Base-by-base conservation (phyloP, 23 red algal genomes). In the Gracilaria domingensis region DNA sequence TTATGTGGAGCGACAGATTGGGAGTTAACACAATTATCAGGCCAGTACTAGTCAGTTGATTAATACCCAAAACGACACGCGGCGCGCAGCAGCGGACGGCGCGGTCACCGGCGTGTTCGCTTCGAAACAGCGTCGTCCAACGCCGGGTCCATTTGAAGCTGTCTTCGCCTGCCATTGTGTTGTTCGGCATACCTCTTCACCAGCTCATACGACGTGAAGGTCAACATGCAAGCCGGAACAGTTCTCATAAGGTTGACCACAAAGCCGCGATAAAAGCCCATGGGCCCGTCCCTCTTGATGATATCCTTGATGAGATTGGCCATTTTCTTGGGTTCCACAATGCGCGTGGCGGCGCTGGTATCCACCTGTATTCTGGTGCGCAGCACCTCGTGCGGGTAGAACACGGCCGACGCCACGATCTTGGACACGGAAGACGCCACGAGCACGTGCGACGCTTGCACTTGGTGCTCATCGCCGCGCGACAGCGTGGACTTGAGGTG, bases 301-400 rank as follows among this genome's bases (percentile, higher is more conserved):
- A 94, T 98, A 24, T 98, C 80, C 16, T 50, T 90, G 14, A 83
- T 60, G 0, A 96, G 45, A 72, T 74, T 92, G 9, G 60, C 34
- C 82, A 91, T 81, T 30, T 80, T 78, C 50, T 64, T 48, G 9
- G 64, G 75, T 67, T 91, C 71, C 5, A 77, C 12, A 28, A 55
- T 61, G n/a, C 65, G 56, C 21, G 34, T 40, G 7, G 56, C 61
- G 25, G 47, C 57, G 21, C 71, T 38, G 34, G 47, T 72, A 64
- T 91, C 82, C 32, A 98, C 87, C 89, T 98, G 96, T 75, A 98
- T 78, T 24, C 71, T 45, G 35, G 91, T 94, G 0, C 96, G 81
- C 58, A 98, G 30, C 5, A 98, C 96, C 65, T 98, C 96, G 79
- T 98, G 96, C 21, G 92, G 96, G 72, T 98, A 98, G 47, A 94